These are phyloP conservation scores for Helotiales sp. DNA, from an alignment of 2,329 filamentous ascomycete species.

Conservation along the genomic window DNA sequence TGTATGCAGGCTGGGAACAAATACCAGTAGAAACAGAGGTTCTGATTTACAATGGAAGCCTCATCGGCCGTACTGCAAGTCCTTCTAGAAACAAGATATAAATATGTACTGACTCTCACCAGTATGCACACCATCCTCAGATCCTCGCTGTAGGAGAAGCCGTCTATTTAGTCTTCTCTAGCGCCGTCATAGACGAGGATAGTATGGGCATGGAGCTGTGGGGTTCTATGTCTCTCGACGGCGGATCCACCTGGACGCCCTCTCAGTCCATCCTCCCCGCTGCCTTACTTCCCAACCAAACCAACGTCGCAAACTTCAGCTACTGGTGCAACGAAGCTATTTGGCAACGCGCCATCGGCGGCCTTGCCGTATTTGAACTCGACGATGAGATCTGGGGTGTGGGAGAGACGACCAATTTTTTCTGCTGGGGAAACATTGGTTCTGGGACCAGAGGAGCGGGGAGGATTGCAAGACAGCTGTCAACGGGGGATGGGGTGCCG, in stretches of 20 bases:
- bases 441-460: conserved; percentile 1
- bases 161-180: background rate
- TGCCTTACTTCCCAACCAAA: background rate
- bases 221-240: conserved; percentile 2
- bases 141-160: background rate
- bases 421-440: conserved; percentile 2
- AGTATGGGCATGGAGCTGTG: conserved; percentile 4
- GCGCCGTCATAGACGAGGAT: conserved; percentile 2
- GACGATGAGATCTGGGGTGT: background rate
- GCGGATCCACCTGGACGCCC: background rate
- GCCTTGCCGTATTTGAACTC: background rate
- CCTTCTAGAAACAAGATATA: background rate
- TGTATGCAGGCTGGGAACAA: background rate
- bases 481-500: background rate
- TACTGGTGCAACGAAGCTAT: conserved; percentile 7
- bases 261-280: background rate
- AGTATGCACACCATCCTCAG: conserved; percentile 3
- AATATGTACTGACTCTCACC: background rate
- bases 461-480: background rate
- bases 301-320: conserved; percentile 2
- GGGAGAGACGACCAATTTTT: conserved; percentile 1
- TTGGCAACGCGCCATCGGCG: conserved; percentile 3
- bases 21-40: conserved; percentile 1
- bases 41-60: background rate
- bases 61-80: background rate